Percentiles rank a stretch among this genome's conserved stretches.
Conservation (phyloP, 2,329 filamentous ascomycete species). For the Neopestalotiopsis sp. region DNA sequence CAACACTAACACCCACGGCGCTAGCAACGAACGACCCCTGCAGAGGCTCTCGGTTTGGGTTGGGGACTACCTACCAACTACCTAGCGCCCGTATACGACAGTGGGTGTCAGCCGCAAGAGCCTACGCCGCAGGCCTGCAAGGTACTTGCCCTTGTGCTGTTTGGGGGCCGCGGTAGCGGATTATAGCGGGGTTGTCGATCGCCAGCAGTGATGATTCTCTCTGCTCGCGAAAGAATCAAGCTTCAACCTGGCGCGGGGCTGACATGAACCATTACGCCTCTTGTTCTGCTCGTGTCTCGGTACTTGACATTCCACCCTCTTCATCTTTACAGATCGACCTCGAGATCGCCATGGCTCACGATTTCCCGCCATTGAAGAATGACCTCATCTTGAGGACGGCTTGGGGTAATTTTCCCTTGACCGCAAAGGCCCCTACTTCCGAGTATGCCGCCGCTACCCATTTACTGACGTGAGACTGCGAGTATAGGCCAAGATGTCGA, state of each 20-base stretch:
- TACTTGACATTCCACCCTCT: background rate
- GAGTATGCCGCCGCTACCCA: constrained; percentile 19
- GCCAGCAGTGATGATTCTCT: background rate
- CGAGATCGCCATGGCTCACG: constrained; percentile 61
- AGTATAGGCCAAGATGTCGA: constrained; percentile 82
- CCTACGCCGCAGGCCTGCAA: background rate
- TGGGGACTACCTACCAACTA: background rate
- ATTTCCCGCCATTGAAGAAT: constrained; percentile 88
- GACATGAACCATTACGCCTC: constrained; percentile 10
- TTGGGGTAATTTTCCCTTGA: constrained; percentile 65
- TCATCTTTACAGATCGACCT: constrained; percentile 1
- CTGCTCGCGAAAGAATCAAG: constrained; percentile 1
- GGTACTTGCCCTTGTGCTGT: background rate
- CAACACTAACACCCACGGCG: background rate
- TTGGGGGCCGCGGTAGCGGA: background rate
- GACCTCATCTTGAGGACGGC: constrained; percentile 90
- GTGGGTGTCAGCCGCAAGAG: background rate
- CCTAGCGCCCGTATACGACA: background rate
- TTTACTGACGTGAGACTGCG: constrained; percentile 15
- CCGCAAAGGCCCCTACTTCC: constrained; percentile 12
- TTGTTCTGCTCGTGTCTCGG: constrained; percentile 14
- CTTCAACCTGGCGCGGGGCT: constrained; percentile 14
- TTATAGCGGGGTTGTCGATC: constrained; percentile 2
- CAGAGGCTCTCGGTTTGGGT: background rate
- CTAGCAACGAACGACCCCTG: background rate